phyloP scores from a whole-genome alignment of 2,329 filamentous ascomycete genomes.

The Penicillium griseofulvum region DNA sequence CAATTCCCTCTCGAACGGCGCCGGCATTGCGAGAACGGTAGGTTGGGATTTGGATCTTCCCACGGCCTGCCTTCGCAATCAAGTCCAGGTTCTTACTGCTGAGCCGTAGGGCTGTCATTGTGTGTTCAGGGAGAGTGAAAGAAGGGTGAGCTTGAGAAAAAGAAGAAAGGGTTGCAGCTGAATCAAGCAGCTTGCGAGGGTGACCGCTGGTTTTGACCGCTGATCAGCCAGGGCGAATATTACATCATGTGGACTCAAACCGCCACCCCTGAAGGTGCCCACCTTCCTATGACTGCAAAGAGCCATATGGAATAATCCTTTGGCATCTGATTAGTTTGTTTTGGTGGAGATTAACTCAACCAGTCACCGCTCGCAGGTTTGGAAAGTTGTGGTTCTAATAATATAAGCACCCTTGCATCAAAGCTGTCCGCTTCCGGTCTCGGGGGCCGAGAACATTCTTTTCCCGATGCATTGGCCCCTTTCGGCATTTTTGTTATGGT shows the following conservation, averaged over 20 bases:
- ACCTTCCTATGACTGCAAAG: neutral
- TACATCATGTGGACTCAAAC: constrained; percentile 11
- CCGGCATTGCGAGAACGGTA: constrained; percentile 40
- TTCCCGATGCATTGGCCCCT: neutral
- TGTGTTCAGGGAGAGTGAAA: constrained; percentile 21
- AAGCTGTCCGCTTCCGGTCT: constrained; percentile 2
- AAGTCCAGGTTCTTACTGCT: constrained; percentile 40
- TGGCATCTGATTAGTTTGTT: neutral
- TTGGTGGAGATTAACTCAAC: neutral
- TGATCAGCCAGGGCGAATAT: constrained; percentile 8
- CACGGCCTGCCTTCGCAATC: constrained; percentile 27
- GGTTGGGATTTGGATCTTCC: constrained; percentile 40
- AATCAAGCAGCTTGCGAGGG: constrained; percentile 2
- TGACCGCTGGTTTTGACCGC: constrained; percentile 21
- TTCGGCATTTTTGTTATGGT: neutral
- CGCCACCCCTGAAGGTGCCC: neutral
- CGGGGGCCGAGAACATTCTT: constrained; percentile 4
- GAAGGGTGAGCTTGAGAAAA: constrained; percentile 2
- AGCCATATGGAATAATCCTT: neutral
- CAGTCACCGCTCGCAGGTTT: neutral
- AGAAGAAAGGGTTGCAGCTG: neutral
- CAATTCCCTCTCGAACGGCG: constrained; percentile 54
- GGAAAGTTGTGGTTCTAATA: neutral
- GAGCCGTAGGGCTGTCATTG: constrained; percentile 40
- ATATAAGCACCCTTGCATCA: neutral